Evolutionary conservation across 805 yeast genomes (phyloP), one percentile per base, ranked within the genome.

Genomic region (Priceomyces haplophilus): DNA sequence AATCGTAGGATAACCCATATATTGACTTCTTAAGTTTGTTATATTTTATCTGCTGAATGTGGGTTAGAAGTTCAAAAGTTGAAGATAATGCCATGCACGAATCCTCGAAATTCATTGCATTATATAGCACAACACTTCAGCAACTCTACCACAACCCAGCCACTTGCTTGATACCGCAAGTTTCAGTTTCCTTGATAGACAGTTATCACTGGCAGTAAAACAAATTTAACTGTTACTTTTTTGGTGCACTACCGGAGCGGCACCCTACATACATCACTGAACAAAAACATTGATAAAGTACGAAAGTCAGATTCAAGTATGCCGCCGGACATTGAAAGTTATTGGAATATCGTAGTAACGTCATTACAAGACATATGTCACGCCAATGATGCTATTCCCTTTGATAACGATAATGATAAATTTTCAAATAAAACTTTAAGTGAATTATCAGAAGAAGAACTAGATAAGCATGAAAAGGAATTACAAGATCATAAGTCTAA

Each of bases 341-440:
- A 78, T 51, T 84, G 91, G 91, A 85, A 81, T 51, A 73, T 76
- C 23, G 82, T 82, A 4, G 66, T 80, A 2, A 73, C 88, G 5
- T 80, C 85, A 1, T 63, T 84, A 15, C 89, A 83, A 56, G 89
- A 83, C 51, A 72, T 82, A 8, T 80, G 80, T 58, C 82, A 78
- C 48, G 70, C 79, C 20, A 82, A 82, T 52, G 86, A 80, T 50
- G 67, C 75, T 11, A 56, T 68, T 3, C 59, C 75, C 2, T 76
- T 83, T 43, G 83, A 81, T 47, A 55, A 61, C 34, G 47, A 58
- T n/a, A 58, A 61, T 47, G 50, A 50, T 6, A 53, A 62, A 50
- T 45, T 59, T 43, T 34, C 32, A 34, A 39, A 30, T 12, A 55
- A 56, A n/a, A 61, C 57, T 13, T 41, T 65, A 47, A 50, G 38